A percentile compares a stretch with the other conserved stretches of the same genome.
These are phyloP conservation scores for Rhizopogon sp. DNA, from an alignment of 768 basidiomycete genomes.

Conservation along the genomic window DNA sequence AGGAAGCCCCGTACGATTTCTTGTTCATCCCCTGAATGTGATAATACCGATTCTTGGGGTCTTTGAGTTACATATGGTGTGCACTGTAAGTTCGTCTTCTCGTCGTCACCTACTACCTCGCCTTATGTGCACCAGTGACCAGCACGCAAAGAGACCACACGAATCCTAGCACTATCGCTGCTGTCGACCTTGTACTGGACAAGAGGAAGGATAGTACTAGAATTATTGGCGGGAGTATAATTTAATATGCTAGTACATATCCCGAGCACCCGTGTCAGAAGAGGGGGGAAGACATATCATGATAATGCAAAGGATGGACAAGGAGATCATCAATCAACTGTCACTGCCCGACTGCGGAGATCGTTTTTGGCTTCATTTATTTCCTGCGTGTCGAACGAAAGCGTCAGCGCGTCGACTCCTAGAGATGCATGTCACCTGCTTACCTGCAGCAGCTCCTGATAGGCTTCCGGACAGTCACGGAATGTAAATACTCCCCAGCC, in stretches of 20 bases:
- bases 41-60: too few species aligned
- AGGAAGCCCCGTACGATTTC: too few species aligned
- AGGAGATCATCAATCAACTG: slow-evolving; percentile 41
- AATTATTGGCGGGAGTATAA: neutral
- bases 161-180: too few species aligned
- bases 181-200: too few species aligned
- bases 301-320: neutral
- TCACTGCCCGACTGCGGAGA: slow-evolving; percentile 53
- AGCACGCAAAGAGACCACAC: too few species aligned
- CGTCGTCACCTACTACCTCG: too few species aligned
- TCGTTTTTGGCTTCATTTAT: slow-evolving; percentile 55
- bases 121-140: too few species aligned
- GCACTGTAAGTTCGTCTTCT: too few species aligned
- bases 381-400: slow-evolving; percentile 39
- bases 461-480: slow-evolving; percentile 76
- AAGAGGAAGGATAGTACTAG: too few species aligned
- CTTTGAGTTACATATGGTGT: too few species aligned
- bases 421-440: slow-evolving; percentile 17
- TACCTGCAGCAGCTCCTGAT: slow-evolving; percentile 61
- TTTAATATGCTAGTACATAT: neutral
- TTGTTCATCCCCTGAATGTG: too few species aligned
- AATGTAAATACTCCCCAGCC: slow-evolving; percentile 73
- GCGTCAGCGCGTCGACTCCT: neutral
- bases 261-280: neutral
- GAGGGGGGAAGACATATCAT: neutral